Conservation (phyloP, 345 rosid species). For the Moringa oleifera region DNA sequence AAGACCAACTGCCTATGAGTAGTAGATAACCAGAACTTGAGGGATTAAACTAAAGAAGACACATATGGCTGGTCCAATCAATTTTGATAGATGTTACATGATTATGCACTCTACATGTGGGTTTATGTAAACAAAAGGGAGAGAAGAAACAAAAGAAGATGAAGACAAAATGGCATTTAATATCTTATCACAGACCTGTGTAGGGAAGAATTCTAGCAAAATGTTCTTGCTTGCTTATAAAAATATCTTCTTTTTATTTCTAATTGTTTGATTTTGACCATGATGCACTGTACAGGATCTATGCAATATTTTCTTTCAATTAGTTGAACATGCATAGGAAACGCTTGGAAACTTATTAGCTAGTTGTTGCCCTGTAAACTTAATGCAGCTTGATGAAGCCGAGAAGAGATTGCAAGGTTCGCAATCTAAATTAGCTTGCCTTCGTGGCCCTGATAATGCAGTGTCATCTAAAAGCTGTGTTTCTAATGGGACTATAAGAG, state of each 20-base stretch:
- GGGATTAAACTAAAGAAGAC: too few species aligned
- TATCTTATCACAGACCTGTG: not conserved
- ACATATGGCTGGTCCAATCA: too few species aligned
- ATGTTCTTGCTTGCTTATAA: not conserved
- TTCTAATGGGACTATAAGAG: slow-evolving; percentile 22
- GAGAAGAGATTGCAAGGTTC: slow-evolving; percentile 56
- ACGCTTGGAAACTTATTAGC: not conserved
- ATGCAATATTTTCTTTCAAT: not conserved
- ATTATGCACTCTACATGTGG: not conserved
- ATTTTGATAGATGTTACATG: not conserved
- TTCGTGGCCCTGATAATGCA: slow-evolving; percentile 34
- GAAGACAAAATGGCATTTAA: not conserved
- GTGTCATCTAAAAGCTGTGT: slow-evolving; percentile 18
- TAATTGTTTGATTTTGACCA: not conserved
- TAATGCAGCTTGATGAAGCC: slow-evolving; percentile 57
- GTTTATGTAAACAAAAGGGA: not conserved
- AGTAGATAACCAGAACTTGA: too few species aligned
- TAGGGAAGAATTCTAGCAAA: not conserved
- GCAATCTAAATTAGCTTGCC: slow-evolving; percentile 47
- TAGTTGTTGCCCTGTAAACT: slow-evolving; percentile 5
- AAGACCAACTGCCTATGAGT: too few species aligned
- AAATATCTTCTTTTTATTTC: too few species aligned
- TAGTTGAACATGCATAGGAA: not conserved
- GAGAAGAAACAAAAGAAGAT: not conserved
- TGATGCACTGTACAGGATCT: not conserved